Evolutionary conservation across 768 basidiomycete genomes (phyloP), one percentile per base, ranked within the genome.

Genomic region (Kwoniella botswanensis): DNA sequence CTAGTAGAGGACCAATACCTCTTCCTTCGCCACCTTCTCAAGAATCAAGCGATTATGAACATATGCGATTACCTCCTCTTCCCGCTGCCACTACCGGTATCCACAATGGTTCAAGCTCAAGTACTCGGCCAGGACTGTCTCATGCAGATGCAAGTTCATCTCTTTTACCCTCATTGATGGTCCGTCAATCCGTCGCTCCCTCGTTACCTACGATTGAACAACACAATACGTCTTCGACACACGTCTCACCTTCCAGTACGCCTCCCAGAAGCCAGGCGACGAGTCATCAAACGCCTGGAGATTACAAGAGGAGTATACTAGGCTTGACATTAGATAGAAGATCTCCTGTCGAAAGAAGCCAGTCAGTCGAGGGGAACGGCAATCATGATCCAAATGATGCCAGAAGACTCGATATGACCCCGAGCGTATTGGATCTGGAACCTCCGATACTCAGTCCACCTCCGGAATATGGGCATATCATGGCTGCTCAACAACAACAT

Each of bases 1-100:
- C 11, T 59, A 22, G 11, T 11, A 44, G 22, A n/a, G 15, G 18
- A 43, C 35, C 59, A 43, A 22, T 44, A n/a, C 59, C 59, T 17
- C 43, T 61, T n/a, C 59, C 59, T 61, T 61, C 59, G 6, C 59
- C 35, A 18, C 59, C 59, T 61, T 61, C 59, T 43, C 59, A 44
- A 43, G 42, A 10, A 43, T 61, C 42, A 43, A 44, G 59, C 42
- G 59, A 61, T n/a, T 61, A 61, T 22, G 59, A 61, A 21, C 59
- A 61, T 43, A 61, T 61, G 59, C 59, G 43, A n/a, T 43, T 61
- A 61, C 59, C 59, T n/a, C 59, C 59, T 21, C 11, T 61, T 43
- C 59, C 59, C 7, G 17, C 59, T 61, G n/a, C 22, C 42, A 18
- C 11, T 41, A 43, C 46, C 46, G 15, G 21, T 12, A 26, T 58